These are phyloP conservation scores for Elsinoe batatas DNA, from an alignment of 2,329 filamentous ascomycete genomes.

Conservation along the genomic window DNA sequence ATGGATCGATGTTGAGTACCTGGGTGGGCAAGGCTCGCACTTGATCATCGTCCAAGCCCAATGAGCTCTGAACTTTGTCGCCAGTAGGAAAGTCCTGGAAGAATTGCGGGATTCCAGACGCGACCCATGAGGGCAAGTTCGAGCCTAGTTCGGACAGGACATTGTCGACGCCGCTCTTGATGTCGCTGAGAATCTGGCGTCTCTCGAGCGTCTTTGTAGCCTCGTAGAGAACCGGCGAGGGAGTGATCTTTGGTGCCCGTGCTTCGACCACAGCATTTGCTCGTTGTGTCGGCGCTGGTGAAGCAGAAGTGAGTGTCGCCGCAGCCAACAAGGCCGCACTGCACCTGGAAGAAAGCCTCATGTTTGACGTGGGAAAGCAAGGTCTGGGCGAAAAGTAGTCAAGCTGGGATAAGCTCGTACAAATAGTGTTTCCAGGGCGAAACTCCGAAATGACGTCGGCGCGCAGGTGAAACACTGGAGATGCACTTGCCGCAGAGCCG, in stretches of 20 bases:
- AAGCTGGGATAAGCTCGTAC: slow-evolving; percentile 2
- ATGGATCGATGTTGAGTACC: slow-evolving; percentile 57
- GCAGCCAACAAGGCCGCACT: slow-evolving; percentile 20
- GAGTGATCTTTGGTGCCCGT: slow-evolving; percentile 39
- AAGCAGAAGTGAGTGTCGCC: slow-evolving; percentile 21
- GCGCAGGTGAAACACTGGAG: neutral
- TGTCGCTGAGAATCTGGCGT: slow-evolving; percentile 42
- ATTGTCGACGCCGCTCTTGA: slow-evolving; percentile 33
- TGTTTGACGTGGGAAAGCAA: neutral
- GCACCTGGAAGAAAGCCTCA: neutral
- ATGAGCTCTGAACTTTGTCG: slow-evolving; percentile 48
- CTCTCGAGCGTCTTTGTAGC: slow-evolving; percentile 35
- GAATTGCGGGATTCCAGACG: slow-evolving; percentile 55
- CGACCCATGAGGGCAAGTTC: slow-evolving; percentile 49
- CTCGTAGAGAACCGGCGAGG: slow-evolving; percentile 34
- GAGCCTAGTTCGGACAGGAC: slow-evolving; percentile 43
- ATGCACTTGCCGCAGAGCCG: no score
- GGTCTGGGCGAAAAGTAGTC: slow-evolving; percentile 7
- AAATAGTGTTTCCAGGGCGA: slow-evolving; percentile 3
- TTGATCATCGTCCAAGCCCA: slow-evolving; percentile 50
- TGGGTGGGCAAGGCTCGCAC: slow-evolving; percentile 56
- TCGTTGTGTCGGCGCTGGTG: slow-evolving; percentile 16
- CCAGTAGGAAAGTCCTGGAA: slow-evolving; percentile 55
- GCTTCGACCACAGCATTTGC: slow-evolving; percentile 16
- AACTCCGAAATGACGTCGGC: neutral